A percentile compares a stretch with the other conserved stretches of the same genome.
phyloP scores from a whole-genome alignment of 371 early-diverging fungal species.

The Mucor circinelloides region DNA sequence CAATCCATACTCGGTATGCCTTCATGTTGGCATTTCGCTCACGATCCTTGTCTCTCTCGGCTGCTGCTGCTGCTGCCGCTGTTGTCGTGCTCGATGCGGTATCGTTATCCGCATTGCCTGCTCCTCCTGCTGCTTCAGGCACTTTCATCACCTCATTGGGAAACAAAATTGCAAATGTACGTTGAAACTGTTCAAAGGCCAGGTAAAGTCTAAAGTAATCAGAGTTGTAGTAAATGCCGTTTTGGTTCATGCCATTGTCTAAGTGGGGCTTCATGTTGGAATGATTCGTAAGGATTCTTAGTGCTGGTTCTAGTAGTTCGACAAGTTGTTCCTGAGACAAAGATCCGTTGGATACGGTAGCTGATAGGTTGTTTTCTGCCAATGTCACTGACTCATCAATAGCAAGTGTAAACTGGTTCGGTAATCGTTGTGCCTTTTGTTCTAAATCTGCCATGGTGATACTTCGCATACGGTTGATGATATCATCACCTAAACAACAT shows the following conservation, averaged over 20 bases:
- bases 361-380: conserved; percentile 1
- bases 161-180: conserved; percentile 37
- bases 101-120: not conserved
- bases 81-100: not conserved
- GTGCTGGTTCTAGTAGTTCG: conserved; percentile 33
- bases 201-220: conserved; percentile 52
- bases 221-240: conserved; percentile 56
- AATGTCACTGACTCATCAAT: conserved; percentile 19
- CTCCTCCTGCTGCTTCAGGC: not conserved
- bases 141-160: conserved; percentile 32
- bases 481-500: conserved; percentile 55
- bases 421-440: conserved; percentile 44
- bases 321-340: conserved; percentile 31
- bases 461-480: conserved; percentile 40
- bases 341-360: conserved; percentile 5
- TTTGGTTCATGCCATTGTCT: conserved; percentile 57
- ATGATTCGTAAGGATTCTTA: conserved; percentile 39
- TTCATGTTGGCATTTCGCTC: conserved; percentile 54
- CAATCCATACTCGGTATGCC: conserved; percentile 47
- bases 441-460: conserved; percentile 44
- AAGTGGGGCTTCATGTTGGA: conserved; percentile 55
- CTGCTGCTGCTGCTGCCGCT: not conserved
- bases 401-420: conserved; percentile 36
- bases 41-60: conserved; percentile 38
- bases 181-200: conserved; percentile 54